Evolutionary conservation across 495 filamentous ascomycete species (phyloP), one percentile per base, ranked within the genome.

Genomic region (Talaromyces nanjingensis): DNA sequence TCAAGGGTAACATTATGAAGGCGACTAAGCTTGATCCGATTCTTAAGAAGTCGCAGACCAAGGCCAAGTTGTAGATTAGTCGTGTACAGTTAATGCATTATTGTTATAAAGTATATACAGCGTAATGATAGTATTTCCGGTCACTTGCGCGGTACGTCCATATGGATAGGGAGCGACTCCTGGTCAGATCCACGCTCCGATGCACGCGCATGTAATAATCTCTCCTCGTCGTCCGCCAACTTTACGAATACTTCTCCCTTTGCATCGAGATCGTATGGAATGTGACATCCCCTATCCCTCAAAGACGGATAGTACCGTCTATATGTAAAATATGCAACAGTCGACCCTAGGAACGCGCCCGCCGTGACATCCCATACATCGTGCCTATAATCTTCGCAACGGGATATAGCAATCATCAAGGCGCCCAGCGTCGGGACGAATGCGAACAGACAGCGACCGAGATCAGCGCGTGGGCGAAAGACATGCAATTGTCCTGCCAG

Each of bases 1-100:
- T 98, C 71, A 96, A 92, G 85, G 94, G 94, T 57, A 91, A 98
- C 76, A 87, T 98, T 57, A 98, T 98, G 96, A 96, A 96, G 86
- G 94, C 94, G 25, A 97, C 94, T 53, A 97, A 96, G 87, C 87
- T 94, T 77, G 91, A 97, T 76, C 91, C 92, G 60, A 87, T 97
- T 72, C 79, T 98, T 65, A 92, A 92, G 84, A 96, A 92, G 81
- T 90, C 92, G 64, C 87, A 89, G 74, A 84, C 82, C 65, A 92
- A 90, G 81, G 86, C 91, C 68, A 97, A 96, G 81, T 81, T 96
- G 77, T 93, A 83, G 12, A 53, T 22, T 62, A 59, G 31, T 18
- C 12, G n/a, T 59, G 29, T 59, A 59, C 34, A 59, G 29, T 18
- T 4, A 59, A 59, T 59, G 25, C 6, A 25, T 33, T 37, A 56